These are phyloP conservation scores for Sphaerulina vaccinii DNA, from an alignment of 2,329 filamentous ascomycete genomes.

Conservation along the genomic window DNA sequence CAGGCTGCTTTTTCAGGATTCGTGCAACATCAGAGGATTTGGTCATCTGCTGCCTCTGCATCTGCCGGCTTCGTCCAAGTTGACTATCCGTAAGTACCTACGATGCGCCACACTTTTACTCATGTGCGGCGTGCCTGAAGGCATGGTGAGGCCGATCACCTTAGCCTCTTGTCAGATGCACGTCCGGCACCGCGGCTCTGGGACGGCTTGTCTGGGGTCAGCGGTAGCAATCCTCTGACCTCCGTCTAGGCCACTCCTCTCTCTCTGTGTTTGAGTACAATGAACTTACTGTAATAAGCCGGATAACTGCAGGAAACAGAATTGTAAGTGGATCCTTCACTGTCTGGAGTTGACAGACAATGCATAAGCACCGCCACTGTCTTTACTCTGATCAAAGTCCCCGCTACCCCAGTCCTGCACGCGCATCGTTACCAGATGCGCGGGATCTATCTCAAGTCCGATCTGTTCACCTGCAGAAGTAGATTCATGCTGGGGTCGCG, in stretches of 20 bases:
- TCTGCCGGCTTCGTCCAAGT: not conserved
- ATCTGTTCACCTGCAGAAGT: not conserved
- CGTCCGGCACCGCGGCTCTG: not conserved
- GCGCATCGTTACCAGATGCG: not conserved
- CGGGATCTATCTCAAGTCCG: not conserved
- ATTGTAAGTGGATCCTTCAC: no score
- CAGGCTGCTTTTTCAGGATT: not conserved
- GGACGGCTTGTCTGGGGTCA: not conserved
- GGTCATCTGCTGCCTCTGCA: conserved; percentile 3
- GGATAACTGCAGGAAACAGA: no score
- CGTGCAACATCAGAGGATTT: not conserved
- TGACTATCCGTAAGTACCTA: no score
- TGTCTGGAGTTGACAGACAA: no score
- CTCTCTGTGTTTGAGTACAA: no score
- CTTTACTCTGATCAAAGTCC: no score
- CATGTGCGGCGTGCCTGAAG: not conserved
- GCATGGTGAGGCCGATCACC: not conserved
- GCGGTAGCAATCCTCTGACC: not conserved
- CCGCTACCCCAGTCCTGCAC: not conserved
- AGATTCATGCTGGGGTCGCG: not conserved
- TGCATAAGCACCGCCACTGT: no score
- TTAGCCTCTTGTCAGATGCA: not conserved
- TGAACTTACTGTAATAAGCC: no score
- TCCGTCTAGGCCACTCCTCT: not conserved
- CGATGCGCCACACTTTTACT: no score